Base-by-base conservation (phyloP, 768 basidiomycete species). In the Boletus subparvulus region DNA sequence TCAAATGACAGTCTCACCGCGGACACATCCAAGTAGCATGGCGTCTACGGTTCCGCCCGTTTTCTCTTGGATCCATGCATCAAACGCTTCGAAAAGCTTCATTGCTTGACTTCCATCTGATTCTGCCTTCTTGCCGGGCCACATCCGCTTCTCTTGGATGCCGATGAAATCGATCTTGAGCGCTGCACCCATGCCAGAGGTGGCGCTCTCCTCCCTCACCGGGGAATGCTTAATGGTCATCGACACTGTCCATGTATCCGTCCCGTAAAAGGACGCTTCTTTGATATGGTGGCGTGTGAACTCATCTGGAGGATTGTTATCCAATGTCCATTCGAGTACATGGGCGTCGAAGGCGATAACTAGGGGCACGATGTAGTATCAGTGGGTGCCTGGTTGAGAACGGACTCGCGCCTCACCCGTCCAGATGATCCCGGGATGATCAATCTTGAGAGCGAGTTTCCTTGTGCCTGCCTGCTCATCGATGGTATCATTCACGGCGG, bases 261-360 rank as follows among this genome's bases (percentile, higher is more conserved):
- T 80, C 2, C 87, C 88, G 62, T 92, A 92, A 70, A 90, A 92
- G 3, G 94, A 93, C 0, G 84, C 92, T 69, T 95, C 92, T 68
- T 94, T 97, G 74, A 98, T 83, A 63, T 94, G 91, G 66, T 98
- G 96, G 9, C 94, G 81, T 8, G 81, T 82, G 61, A 79, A 75
- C 54, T 90, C 88, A 50, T 83, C 72, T 0, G 92, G 91, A 2
- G 96, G 94, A 52, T 84, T 82, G 59, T 86, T 77, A 60, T 92
- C 89, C 37, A 94, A 77, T 16, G 83, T 85, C 95, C 95, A 98
- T 51, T 81, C 73, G 9, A 95, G 70, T 14, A 98, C 91, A 57
- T 95, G 88, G 0, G 92, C 95, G 47, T 95, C 90, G 66, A 98
- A 97, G 0, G 94, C 89, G 52, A 98, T 81, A 5, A 90, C 93